Evolutionary conservation across 2,329 filamentous ascomycete species (phyloP).

Genomic region (Sporothrix humicola): DNA sequence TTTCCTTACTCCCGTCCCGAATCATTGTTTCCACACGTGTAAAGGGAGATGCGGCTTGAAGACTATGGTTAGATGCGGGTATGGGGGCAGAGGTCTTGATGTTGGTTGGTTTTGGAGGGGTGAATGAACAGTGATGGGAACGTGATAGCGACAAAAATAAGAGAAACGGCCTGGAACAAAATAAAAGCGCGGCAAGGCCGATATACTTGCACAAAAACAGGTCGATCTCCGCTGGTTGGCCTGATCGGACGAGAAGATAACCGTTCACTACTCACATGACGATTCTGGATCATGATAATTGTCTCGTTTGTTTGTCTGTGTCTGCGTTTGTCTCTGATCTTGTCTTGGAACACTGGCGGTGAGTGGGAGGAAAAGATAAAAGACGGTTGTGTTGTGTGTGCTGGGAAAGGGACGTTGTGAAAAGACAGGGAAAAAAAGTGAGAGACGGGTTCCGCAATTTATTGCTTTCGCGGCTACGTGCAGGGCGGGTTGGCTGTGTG

Average conservation of each 20-base stretch:
- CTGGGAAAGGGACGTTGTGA: background rate
- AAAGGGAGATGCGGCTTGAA: background rate
- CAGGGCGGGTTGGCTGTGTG: slow-evolving; percentile 12
- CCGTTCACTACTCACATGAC: background rate
- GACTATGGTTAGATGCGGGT: background rate
- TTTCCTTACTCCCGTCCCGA: background rate
- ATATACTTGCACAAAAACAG: background rate
- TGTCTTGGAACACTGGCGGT: slow-evolving; percentile 14
- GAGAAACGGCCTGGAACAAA: background rate
- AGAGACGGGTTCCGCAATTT: slow-evolving; percentile 10
- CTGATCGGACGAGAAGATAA: background rate
- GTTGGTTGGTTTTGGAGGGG: no score
- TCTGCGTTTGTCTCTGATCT: background rate
- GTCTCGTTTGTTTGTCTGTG: background rate
- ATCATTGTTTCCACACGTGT: background rate
- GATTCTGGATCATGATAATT: background rate
- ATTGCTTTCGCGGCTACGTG: slow-evolving; percentile 27
- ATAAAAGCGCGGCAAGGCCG: background rate
- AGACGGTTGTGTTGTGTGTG: slow-evolving; percentile 5
- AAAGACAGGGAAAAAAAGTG: no score
- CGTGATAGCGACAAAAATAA: background rate
- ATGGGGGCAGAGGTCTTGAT: background rate
- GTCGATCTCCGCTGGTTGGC: background rate
- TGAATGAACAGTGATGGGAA: no score
- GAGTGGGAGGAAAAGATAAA: background rate